A percentile compares a stretch with the other conserved stretches of the same genome.
These are phyloP conservation scores for Heimioporus punctisporus DNA, from an alignment of 1,284 basidiomycete genomes.

Conservation along the genomic window DNA sequence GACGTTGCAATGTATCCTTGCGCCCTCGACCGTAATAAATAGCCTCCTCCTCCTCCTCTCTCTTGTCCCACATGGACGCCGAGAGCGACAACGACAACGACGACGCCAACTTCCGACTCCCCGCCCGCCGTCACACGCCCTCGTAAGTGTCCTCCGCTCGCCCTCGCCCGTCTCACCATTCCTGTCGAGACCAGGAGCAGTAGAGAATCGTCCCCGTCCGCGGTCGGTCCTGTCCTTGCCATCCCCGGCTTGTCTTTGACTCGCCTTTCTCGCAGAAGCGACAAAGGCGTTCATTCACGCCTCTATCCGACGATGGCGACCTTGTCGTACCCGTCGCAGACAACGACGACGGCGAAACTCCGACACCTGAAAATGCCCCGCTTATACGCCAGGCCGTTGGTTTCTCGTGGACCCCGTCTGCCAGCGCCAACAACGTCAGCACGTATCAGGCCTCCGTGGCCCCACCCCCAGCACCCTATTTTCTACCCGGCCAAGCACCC, in stretches of 20 bases:
- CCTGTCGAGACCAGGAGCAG: constrained; percentile 46
- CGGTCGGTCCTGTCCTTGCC: constrained; percentile 32
- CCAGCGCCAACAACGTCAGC: constrained; percentile 25
- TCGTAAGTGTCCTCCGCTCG: constrained; percentile 21
- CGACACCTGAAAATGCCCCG: constrained; percentile 46
- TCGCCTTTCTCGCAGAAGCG: constrained; percentile 28
- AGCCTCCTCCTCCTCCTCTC: background rate
- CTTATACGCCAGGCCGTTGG: constrained; percentile 57
- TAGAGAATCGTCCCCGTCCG: constrained; percentile 52
- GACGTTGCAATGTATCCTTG: constrained; percentile 11
- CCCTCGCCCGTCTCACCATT: constrained; percentile 7
- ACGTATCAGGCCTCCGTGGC: constrained; percentile 48
- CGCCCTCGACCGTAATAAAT: background rate
- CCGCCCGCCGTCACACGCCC: constrained; percentile 16
- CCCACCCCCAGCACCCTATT: constrained; percentile 32
- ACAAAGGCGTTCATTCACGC: constrained; percentile 48
- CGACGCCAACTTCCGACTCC: constrained; percentile 17
- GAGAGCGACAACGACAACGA: constrained; percentile 15
- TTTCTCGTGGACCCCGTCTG: constrained; percentile 43
- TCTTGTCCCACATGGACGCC: constrained; percentile 16
- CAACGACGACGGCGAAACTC: constrained; percentile 47
- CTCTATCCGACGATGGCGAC: constrained; percentile 53
- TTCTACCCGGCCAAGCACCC: constrained; percentile 57
- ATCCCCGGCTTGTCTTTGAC: background rate
- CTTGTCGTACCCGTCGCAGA: constrained; percentile 36